These are phyloP conservation scores for Coemansia sp. DNA, from an alignment of 192 early-diverging fungal species.

Conservation along the genomic window DNA sequence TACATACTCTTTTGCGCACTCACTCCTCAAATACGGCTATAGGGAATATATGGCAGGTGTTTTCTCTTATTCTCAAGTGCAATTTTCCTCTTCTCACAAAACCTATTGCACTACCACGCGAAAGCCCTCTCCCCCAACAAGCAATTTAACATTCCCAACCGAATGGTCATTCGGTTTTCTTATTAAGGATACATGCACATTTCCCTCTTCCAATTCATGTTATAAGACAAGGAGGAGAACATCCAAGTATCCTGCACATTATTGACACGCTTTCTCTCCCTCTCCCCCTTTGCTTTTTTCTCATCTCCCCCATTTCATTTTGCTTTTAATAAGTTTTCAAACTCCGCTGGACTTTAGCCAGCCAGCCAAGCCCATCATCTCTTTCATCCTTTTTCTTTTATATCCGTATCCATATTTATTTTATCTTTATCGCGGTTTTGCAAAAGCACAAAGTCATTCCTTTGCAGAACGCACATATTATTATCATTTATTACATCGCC, in stretches of 20 bases:
- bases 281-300: background rate
- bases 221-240: slow-evolving; percentile 7
- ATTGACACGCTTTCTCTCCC: background rate
- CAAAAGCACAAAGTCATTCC: background rate
- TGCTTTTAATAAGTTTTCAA: slow-evolving; percentile 12
- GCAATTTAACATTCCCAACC: background rate
- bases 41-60: background rate
- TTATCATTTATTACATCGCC: background rate
- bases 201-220: background rate
- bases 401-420: too few relatives aligned
- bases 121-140: background rate
- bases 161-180: background rate
- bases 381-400: background rate
- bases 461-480: background rate
- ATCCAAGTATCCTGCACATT: slow-evolving; percentile 7
- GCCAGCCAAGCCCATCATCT: background rate
- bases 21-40: background rate
- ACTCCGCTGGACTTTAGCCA: slow-evolving; percentile 14
- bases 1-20: background rate
- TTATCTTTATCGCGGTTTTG: background rate
- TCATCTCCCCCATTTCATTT: background rate
- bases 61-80: background rate
- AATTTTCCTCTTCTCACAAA: background rate
- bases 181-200: background rate
- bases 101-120: background rate